Conservation (phyloP, 495 filamentous ascomycete genomes). For the Cairneyella variabilis region DNA sequence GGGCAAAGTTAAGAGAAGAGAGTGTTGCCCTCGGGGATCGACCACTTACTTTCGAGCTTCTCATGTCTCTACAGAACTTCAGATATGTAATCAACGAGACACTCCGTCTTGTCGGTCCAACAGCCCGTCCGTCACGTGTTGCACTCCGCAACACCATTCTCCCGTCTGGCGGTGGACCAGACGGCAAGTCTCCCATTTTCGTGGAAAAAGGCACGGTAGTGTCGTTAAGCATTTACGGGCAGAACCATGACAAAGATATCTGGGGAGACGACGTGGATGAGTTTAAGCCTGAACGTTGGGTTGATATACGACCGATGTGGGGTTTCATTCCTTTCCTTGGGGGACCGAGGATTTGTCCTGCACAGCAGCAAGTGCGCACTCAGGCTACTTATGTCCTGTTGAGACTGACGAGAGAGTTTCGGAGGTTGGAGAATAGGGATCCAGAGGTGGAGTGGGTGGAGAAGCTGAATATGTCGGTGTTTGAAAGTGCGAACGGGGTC, state of each 20-base stretch:
- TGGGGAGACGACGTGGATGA: conserved; percentile 32
- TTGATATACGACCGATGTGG: conserved; percentile 23
- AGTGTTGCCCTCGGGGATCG: neutral
- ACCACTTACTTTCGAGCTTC: conserved; percentile 25
- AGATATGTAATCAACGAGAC: conserved; percentile 51
- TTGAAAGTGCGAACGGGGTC: conserved; percentile 29
- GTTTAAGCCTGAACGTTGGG: conserved; percentile 35
- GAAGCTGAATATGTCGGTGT: conserved; percentile 22
- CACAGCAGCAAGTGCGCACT: conserved; percentile 52
- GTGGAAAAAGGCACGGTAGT: conserved; percentile 35
- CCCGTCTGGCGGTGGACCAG: conserved; percentile 47
- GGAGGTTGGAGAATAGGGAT: conserved; percentile 33
- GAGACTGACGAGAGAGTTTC: conserved; percentile 56
- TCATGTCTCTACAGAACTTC: conserved; percentile 37
- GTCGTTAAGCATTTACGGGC: conserved; percentile 34
- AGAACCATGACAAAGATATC: conserved; percentile 32
- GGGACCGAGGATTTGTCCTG: conserved; percentile 54
- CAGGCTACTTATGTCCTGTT: conserved; percentile 54
- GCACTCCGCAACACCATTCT: conserved; percentile 39
- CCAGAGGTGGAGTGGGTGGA: conserved; percentile 26
- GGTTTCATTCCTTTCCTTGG: conserved; percentile 34
- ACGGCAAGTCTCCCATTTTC: conserved; percentile 42
- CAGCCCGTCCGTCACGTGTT: conserved; percentile 39
- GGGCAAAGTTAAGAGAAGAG: neutral
- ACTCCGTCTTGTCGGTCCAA: conserved; percentile 48